These are phyloP conservation scores for Chenopodium album DNA, from an alignment of 148 eudicot genomes.

Conservation along the genomic window DNA sequence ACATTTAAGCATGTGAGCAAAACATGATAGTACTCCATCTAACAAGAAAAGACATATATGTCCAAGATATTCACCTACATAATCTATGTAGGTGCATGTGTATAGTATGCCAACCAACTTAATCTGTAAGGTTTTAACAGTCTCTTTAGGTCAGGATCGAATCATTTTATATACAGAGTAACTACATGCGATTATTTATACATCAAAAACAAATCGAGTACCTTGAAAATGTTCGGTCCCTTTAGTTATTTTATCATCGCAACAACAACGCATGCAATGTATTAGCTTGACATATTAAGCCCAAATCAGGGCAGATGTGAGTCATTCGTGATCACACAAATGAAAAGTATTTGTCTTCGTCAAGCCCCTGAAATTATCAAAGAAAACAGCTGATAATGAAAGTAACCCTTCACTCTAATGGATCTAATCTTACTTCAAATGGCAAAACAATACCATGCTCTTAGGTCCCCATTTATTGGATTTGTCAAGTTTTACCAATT, in stretches of 20 bases:
- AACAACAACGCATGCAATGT: neutral
- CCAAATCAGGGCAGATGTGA: neutral
- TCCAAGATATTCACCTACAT: too few relatives aligned
- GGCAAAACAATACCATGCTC: conserved; percentile 8
- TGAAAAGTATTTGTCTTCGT: neutral
- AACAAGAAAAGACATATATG: too few relatives aligned
- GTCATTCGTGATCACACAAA: too few relatives aligned
- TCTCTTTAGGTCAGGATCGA: too few relatives aligned
- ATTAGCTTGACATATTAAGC: neutral
- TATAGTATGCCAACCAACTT: too few relatives aligned
- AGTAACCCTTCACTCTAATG: conserved; percentile 15
- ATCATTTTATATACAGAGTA: too few relatives aligned
- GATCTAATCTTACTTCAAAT: conserved; percentile 18
- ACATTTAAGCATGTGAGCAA: too few relatives aligned
- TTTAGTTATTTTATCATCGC: neutral
- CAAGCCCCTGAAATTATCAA: neutral
- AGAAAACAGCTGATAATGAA: conserved; percentile 1
- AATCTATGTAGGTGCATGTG: too few relatives aligned
- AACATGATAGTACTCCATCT: too few relatives aligned
- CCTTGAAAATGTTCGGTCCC: neutral
- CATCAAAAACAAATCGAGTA: neutral
- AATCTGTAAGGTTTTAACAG: too few relatives aligned
- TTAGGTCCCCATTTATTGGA: conserved; percentile 20
- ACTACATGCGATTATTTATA: neutral
- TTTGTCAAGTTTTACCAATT: conserved; percentile 10